A percentile compares a stretch with the other conserved stretches of the same genome.
phyloP scores from a whole-genome alignment of 495 filamentous ascomycete species.

The Usnea hakonensis region DNA sequence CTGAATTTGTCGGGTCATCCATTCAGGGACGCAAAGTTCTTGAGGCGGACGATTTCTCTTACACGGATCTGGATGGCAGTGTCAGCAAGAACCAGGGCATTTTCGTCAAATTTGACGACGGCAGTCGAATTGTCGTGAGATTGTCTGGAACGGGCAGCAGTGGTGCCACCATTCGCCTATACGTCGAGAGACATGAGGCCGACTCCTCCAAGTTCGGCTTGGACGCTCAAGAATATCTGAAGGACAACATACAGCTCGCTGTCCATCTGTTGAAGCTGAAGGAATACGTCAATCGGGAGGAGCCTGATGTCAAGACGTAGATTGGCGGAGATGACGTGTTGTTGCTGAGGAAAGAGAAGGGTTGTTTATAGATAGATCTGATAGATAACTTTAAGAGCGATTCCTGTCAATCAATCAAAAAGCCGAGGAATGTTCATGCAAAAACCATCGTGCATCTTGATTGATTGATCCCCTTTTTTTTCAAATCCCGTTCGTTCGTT shows the following conservation, averaged over 20 bases:
- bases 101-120: slow-evolving; percentile 89
- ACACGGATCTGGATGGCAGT: slow-evolving; percentile 93
- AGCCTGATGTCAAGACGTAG: slow-evolving; percentile 58
- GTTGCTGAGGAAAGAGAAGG: neutral
- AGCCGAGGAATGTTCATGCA: too few relatives aligned
- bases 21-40: slow-evolving; percentile 73
- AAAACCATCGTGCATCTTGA: too few relatives aligned
- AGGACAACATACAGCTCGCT: slow-evolving; percentile 77
- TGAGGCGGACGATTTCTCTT: slow-evolving; percentile 91
- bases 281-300: slow-evolving; percentile 78
- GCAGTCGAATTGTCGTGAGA: slow-evolving; percentile 87
- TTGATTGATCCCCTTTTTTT: too few relatives aligned
- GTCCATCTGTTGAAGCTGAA: slow-evolving; percentile 80
- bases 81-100: slow-evolving; percentile 94
- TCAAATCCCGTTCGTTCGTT: too few relatives aligned
- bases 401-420: too few relatives aligned
- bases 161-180: slow-evolving; percentile 91
- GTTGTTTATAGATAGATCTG: neutral
- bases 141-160: slow-evolving; percentile 91
- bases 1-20: slow-evolving; percentile 73
- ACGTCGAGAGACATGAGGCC: slow-evolving; percentile 83
- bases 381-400: neutral
- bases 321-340: neutral
- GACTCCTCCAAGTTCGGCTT: slow-evolving; percentile 66
- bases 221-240: slow-evolving; percentile 89